Percentiles rank a stretch among this genome's conserved stretches.
Evolutionary conservation across 116 monocot species (phyloP).

Genomic region (Trichopus zeylanicus): DNA sequence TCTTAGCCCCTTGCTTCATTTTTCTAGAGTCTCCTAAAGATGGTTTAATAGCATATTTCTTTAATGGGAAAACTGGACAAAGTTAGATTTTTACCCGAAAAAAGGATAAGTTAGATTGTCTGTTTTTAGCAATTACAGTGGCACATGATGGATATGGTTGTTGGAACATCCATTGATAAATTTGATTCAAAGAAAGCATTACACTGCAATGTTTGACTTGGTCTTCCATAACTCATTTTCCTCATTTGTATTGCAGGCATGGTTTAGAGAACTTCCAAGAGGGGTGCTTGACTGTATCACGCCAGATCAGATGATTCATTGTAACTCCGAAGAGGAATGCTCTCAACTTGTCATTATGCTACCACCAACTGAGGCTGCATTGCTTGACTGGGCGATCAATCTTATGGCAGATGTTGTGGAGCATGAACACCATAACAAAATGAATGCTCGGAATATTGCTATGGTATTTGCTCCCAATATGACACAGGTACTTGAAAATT

Average conservation of each 20-base stretch:
- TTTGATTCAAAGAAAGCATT: too few relatives aligned
- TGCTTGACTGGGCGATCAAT: constrained; percentile 75
- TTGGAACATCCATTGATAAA: too few relatives aligned
- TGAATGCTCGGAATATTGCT: constrained; percentile 77
- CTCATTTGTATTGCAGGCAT: constrained; percentile 40
- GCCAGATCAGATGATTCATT: constrained; percentile 82
- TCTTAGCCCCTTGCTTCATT: too few relatives aligned
- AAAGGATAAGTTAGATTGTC: too few relatives aligned
- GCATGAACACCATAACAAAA: constrained; percentile 58
- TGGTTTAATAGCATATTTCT: too few relatives aligned
- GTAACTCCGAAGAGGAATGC: constrained; percentile 72
- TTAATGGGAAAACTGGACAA: too few relatives aligned
- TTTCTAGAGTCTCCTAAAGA: too few relatives aligned
- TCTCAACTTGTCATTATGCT: constrained; percentile 32
- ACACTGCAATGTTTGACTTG: not conserved
- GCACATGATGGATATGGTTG: too few relatives aligned
- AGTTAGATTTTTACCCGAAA: too few relatives aligned
- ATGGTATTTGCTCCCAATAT: constrained; percentile 81
- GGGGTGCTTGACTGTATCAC: constrained; percentile 65
- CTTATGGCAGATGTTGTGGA: constrained; percentile 79
- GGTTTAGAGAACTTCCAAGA: constrained; percentile 81
- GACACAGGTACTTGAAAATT: constrained; percentile 66
- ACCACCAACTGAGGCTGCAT: constrained; percentile 43
- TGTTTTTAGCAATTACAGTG: too few relatives aligned
- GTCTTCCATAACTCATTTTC: too few relatives aligned